Base-by-base conservation (phyloP, 495 filamentous ascomycete species). In the Ramalina peruviana region DNA sequence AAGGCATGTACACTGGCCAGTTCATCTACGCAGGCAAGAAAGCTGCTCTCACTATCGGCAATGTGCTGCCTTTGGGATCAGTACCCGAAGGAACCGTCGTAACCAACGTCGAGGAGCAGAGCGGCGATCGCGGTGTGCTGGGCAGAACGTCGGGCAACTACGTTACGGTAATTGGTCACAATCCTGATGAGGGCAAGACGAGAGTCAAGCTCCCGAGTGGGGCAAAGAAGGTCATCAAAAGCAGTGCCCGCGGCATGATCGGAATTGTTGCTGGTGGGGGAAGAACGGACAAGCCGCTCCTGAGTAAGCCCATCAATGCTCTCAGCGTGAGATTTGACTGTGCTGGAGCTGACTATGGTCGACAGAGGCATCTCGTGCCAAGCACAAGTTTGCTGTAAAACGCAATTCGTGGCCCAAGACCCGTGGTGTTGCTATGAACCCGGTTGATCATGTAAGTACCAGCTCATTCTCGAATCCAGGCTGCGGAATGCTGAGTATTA, bases 351-450 rank as follows among this genome's bases (percentile, higher is more conserved):
- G 21, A 56, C 50, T 38, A 58, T 37, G 15, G 21, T 5, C 41
- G 56, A 69, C 73, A 81, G 79, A 97, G 87, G 90, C 90, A 58
- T 95, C 89, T 57, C 86, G 90, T 65, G 90, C 90, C 64, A 95
- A 92, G 85, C 87, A 94, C 70, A 97, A 98, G 85, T 97, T 94
- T 77, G 87, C 86, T 58, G 92, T 94, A 75, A 99, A 99, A 87
- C 85, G 93, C 67, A 97, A 97, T 86, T 86, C 79, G 63, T 97
- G 93, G 92, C 92, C 93, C 70, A 97, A 93, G 85, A 99, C 92
- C 80, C 89, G 92, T 88, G 92, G 92, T 93, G 92, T 99, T 79
- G 92, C 92, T 70, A 99, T 99, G 92, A 99, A 99, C 75, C 92
- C 92, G 58, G 92, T 98, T 61, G 92, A 98, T 76, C 92, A 97